Evolutionary conservation across 139 green algal genomes (phyloP).

Genomic region (Micractinium sp.): DNA sequence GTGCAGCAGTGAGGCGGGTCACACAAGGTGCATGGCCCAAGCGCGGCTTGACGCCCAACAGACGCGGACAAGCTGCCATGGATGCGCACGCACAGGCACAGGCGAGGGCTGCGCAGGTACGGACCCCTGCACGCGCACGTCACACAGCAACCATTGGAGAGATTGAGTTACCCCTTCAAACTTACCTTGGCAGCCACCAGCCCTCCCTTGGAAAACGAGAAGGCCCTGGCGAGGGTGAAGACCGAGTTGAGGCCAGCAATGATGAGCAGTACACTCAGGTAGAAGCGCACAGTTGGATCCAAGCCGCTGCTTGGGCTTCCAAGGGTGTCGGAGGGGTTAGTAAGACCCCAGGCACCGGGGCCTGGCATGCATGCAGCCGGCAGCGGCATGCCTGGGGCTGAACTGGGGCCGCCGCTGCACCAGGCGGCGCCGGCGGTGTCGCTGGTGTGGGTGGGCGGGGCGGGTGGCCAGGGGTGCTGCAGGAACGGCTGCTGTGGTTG

Average conservation of each 20-base stretch:
- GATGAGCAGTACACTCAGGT: conserved; percentile 59
- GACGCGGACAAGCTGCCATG: too few relatives aligned
- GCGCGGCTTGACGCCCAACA: too few relatives aligned
- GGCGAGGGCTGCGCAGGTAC: too few relatives aligned
- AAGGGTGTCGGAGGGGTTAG: neutral
- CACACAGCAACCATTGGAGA: too few relatives aligned
- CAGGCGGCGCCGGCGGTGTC: neutral
- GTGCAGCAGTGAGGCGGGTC: too few relatives aligned
- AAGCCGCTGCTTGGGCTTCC: conserved; percentile 1
- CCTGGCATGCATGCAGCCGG: neutral
- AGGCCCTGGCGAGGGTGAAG: conserved; percentile 68
- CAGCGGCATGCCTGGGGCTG: neutral
- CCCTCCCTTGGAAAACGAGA: conserved; percentile 84
- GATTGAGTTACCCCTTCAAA: too few relatives aligned
- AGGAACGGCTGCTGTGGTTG: neutral
- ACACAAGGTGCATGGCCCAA: too few relatives aligned
- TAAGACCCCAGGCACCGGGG: neutral
- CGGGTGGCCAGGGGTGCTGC: neutral
- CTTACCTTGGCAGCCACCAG: conserved; percentile 63
- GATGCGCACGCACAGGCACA: too few relatives aligned
- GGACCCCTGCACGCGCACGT: too few relatives aligned
- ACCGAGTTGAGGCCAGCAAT: conserved; percentile 66
- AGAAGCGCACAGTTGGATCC: conserved; percentile 44
- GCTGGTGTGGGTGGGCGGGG: neutral
- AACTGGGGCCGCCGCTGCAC: neutral